A percentile compares a stretch with the other conserved stretches of the same genome.
phyloP scores from a whole-genome alignment of 306 rosid species.

The Parietaria judaica region DNA sequence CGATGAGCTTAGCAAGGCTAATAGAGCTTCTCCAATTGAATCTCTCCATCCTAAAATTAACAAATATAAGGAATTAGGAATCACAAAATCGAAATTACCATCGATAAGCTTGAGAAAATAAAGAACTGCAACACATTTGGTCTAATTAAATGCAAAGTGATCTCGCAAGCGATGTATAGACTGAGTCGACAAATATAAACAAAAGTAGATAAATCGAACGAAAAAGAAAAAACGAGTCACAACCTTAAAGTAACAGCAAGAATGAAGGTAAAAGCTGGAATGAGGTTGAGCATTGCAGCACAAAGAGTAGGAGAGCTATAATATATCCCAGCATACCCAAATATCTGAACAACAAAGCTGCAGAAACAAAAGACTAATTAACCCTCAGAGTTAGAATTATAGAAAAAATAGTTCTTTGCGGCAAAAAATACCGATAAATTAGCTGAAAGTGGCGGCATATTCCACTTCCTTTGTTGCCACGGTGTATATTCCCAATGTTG shows the following conservation, averaged over 20 bases:
- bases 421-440: no score
- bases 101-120: neutral
- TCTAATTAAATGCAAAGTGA: neutral
- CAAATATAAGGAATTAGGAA: slow-evolving; percentile 21
- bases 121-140: slow-evolving; percentile 3
- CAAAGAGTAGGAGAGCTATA: slow-evolving; percentile 68
- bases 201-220: no score
- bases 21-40: slow-evolving; percentile 48
- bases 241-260: slow-evolving; percentile 60
- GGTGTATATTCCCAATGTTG: no score
- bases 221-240: no score
- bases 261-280: slow-evolving; percentile 66
- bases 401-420: no score
- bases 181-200: no score
- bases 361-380: neutral
- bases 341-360: slow-evolving; percentile 40
- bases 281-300: slow-evolving; percentile 66
- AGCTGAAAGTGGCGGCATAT: no score
- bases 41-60: slow-evolving; percentile 61
- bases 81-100: neutral
- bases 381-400: no score
- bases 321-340: slow-evolving; percentile 65
- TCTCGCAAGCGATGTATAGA: no score
- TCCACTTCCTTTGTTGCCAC: no score
- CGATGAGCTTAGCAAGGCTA: slow-evolving; percentile 52